Conservation (phyloP, 2,329 filamentous ascomycete species). For the Myriosclerotinia scirpicola region DNA sequence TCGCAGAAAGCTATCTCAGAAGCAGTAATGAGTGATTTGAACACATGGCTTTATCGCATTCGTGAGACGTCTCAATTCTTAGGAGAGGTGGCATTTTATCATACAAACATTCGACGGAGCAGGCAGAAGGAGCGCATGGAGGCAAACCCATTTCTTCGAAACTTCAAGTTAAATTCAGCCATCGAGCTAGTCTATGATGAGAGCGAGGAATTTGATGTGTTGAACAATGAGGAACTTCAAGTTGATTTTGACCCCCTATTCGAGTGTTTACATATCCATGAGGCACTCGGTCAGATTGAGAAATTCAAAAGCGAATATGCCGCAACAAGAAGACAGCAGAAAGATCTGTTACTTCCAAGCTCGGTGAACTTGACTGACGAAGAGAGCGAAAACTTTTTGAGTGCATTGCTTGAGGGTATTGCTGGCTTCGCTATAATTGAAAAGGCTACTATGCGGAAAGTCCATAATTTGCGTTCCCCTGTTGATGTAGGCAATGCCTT, state of each 20-base stretch:
- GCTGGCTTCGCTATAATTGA: slow-evolving; percentile 96
- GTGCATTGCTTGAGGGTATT: slow-evolving; percentile 88
- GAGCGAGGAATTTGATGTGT: slow-evolving; percentile 88
- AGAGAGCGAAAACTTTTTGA: slow-evolving; percentile 78
- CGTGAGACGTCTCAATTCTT: slow-evolving; percentile 94
- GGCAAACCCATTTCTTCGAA: slow-evolving; percentile 55
- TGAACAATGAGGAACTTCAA: slow-evolving; percentile 92
- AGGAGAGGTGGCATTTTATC: slow-evolving; percentile 94
- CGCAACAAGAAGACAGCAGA: slow-evolving; percentile 85
- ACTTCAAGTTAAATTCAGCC: slow-evolving; percentile 91
- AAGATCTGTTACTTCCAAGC: slow-evolving; percentile 80
- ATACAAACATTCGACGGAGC: slow-evolving; percentile 82
- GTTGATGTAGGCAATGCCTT: slow-evolving; percentile 64
- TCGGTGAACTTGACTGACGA: slow-evolving; percentile 77
- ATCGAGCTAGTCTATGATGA: slow-evolving; percentile 96
- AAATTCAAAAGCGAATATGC: slow-evolving; percentile 90
- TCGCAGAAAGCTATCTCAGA: slow-evolving; percentile 93
- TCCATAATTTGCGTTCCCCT: slow-evolving; percentile 76
- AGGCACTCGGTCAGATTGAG: slow-evolving; percentile 88
- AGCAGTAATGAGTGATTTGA: slow-evolving; percentile 93
- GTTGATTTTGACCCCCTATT: slow-evolving; percentile 94
- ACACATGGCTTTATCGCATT: slow-evolving; percentile 94
- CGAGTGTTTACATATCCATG: slow-evolving; percentile 94
- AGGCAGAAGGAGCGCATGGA: slow-evolving; percentile 82
- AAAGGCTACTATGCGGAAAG: slow-evolving; percentile 85